A percentile compares a stretch with the other conserved stretches of the same genome.
Evolutionary conservation across 148 eudicot genomes (phyloP).

Genomic region (Polygonum aviculare): DNA sequence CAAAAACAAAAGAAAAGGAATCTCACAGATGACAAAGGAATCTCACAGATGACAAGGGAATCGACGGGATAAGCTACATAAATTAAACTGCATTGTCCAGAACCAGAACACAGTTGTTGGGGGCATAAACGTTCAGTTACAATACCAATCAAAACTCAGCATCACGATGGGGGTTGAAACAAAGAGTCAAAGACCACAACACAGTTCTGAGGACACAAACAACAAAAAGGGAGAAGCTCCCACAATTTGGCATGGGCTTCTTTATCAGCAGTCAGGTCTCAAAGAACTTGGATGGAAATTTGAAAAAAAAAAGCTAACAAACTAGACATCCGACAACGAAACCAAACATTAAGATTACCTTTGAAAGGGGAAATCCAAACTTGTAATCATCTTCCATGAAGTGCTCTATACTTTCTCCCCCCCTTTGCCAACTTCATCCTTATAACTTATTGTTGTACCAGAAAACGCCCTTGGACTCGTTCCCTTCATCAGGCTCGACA

Average conservation of each 20-base stretch:
- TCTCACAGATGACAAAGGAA: too few relatives aligned
- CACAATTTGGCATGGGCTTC: not conserved
- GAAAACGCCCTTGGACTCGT: slow-evolving; percentile 51
- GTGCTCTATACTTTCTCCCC: not conserved
- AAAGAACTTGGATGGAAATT: not conserved
- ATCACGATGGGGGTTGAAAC: slow-evolving; percentile 1
- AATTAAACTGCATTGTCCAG: too few relatives aligned
- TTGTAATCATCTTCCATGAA: not conserved
- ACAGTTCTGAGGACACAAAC: not conserved
- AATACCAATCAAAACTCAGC: not conserved
- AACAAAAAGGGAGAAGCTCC: not conserved
- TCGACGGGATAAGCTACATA: too few relatives aligned
- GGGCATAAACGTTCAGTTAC: not conserved
- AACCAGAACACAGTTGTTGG: too few relatives aligned
- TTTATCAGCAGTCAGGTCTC: not conserved
- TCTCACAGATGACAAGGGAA: too few relatives aligned
- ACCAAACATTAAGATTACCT: not conserved
- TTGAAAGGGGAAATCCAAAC: not conserved
- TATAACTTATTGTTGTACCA: slow-evolving; percentile 76
- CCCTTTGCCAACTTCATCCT: slow-evolving; percentile 1
- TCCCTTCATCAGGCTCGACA: slow-evolving; percentile 53
- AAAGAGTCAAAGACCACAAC: not conserved
- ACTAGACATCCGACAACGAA: not conserved
- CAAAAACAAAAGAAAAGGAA: too few relatives aligned
- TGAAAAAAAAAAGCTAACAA: not conserved